Conservation (phyloP, 2,329 filamentous ascomycete species). For the Thermothelomyces thermophilus region DNA sequence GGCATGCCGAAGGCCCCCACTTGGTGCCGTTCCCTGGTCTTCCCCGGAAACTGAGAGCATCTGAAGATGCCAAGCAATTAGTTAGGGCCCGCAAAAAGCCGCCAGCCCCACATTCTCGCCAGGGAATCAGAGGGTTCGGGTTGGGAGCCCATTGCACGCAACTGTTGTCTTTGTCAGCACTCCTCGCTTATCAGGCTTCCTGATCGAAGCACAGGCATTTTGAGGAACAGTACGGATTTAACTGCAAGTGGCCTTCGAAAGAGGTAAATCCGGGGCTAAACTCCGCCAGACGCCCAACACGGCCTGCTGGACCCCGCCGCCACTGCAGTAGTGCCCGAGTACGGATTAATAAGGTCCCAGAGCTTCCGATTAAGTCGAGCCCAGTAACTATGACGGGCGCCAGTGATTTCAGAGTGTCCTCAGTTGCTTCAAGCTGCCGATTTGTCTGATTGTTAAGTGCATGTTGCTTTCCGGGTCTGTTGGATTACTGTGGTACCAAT, state of each 20-base stretch:
- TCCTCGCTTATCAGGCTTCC: no score
- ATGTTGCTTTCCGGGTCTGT: not conserved
- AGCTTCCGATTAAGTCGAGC: slow-evolving; percentile 6
- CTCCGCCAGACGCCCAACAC: slow-evolving; percentile 9
- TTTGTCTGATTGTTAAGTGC: not conserved
- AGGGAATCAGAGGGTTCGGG: not conserved
- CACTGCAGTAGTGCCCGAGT: no score
- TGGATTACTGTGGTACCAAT: not conserved
- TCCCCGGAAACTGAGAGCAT: not conserved
- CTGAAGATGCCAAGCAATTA: not conserved
- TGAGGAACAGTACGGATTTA: no score
- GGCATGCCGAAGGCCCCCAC: slow-evolving; percentile 20
- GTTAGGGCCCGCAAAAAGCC: not conserved
- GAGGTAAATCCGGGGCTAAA: slow-evolving; percentile 8
- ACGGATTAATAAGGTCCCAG: not conserved
- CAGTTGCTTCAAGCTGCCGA: not conserved
- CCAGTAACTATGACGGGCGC: not conserved
- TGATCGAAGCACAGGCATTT: no score
- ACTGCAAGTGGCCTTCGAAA: not conserved
- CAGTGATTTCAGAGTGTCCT: not conserved
- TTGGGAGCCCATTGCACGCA: not conserved
- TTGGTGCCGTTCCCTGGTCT: not conserved
- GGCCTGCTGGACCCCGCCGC: slow-evolving; percentile 11
- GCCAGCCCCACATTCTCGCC: not conserved
- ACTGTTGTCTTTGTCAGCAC: slow-evolving; percentile 2